A percentile compares a stretch with the other conserved stretches of the same genome.
These are phyloP conservation scores for Colletotrichum filicis DNA, from an alignment of 2,329 filamentous ascomycete species.

Conservation along the genomic window DNA sequence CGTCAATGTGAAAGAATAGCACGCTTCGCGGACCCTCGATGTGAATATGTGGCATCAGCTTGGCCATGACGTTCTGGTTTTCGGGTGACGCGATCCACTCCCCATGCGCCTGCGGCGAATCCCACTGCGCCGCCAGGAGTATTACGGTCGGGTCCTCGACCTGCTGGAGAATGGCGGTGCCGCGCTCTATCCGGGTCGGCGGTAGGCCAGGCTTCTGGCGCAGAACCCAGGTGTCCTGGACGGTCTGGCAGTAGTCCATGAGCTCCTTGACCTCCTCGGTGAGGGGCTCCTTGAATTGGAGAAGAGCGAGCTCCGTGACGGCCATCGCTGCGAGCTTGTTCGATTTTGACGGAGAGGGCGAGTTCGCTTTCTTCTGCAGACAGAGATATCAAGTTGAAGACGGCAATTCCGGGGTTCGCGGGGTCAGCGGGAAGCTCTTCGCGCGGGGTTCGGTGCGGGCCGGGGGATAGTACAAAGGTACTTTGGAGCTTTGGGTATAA, in stretches of 20 bases:
- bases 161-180: constrained; percentile 47
- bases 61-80: constrained; percentile 49
- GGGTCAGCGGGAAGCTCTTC: constrained; percentile 10
- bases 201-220: constrained; percentile 47
- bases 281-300: constrained; percentile 45
- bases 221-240: constrained; percentile 54
- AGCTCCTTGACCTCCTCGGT: constrained; percentile 45
- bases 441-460: constrained; percentile 31
- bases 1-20: constrained; percentile 54
- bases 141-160: constrained; percentile 48
- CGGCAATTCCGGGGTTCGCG: constrained; percentile 6
- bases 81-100: constrained; percentile 56
- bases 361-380: background rate
- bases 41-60: constrained; percentile 47
- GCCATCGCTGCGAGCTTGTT: constrained; percentile 41
- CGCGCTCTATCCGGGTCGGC: constrained; percentile 47
- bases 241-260: constrained; percentile 44
- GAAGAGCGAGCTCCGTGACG: constrained; percentile 53
- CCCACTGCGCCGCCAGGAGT: constrained; percentile 59
- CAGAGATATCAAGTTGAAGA: background rate
- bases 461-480: constrained; percentile 1
- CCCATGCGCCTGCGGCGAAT: constrained; percentile 51
- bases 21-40: constrained; percentile 44
- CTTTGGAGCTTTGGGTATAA: background rate
- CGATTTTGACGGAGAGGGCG: background rate